Percentiles rank a stretch among this genome's conserved stretches.
Evolutionary conservation across 805 yeast genomes (phyloP).

Genomic region (Lachancea kluyveri): DNA sequence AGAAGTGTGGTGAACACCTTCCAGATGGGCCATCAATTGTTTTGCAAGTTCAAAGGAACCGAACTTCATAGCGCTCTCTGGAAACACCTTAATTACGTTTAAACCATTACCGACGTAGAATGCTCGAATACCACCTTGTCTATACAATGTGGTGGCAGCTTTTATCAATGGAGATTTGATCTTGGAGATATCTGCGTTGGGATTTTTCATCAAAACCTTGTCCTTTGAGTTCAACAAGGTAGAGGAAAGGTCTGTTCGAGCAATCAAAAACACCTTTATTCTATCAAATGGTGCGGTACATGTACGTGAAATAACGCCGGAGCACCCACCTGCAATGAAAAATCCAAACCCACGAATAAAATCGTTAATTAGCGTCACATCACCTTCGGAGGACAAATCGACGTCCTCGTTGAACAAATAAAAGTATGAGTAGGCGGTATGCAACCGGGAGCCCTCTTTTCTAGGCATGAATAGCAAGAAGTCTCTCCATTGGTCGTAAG

Average conservation of each 20-base stretch:
- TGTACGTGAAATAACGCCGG: conserved; percentile 94
- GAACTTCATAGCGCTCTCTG: conserved; percentile 95
- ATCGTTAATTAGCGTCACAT: conserved; percentile 76
- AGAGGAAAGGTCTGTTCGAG: conserved; percentile 76
- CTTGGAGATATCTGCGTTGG: conserved; percentile 34
- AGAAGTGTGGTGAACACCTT: conserved; percentile 66
- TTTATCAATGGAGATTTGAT: conserved; percentile 70
- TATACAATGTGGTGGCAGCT: conserved; percentile 76
- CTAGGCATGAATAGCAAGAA: conserved; percentile 80
- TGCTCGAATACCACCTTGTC: conserved; percentile 80
- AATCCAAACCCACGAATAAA: conserved; percentile 80
- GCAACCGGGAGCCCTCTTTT: conserved; percentile 63
- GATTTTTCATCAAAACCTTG: conserved; percentile 37
- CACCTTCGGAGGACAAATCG: conserved; percentile 87
- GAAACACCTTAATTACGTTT: conserved; percentile 89
- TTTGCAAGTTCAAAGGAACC: conserved; percentile 92
- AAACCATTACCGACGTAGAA: conserved; percentile 95
- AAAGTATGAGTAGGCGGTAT: conserved; percentile 71
- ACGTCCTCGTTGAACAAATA: conserved; percentile 59
- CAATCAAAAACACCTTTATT: conserved; percentile 87
- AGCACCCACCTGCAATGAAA: conserved; percentile 89
- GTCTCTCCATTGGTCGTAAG: conserved; percentile 82
- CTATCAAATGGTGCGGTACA: conserved; percentile 97
- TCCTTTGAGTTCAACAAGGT: conserved; percentile 56
- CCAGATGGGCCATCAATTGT: conserved; percentile 61